Evolutionary conservation across 306 rosid genomes (phyloP).

Genomic region (Nissolia schottii): DNA sequence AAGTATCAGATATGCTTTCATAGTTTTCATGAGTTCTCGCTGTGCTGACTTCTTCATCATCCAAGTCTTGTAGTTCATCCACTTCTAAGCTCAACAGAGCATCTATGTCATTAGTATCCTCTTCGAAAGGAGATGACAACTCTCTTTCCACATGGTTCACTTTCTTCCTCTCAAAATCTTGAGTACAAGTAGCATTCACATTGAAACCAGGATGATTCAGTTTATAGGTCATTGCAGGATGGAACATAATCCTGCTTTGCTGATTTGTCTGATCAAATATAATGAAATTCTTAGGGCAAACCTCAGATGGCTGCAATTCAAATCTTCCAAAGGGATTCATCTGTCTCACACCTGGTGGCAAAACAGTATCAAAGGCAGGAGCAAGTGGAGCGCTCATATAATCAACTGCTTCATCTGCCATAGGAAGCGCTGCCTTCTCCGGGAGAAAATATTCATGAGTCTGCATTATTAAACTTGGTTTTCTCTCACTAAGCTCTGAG

Average conservation of each 20-base stretch:
- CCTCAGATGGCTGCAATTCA: conserved; percentile 75
- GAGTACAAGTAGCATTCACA: conserved; percentile 42
- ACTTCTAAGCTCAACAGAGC: conserved; percentile 87
- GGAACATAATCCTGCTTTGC: conserved; percentile 72
- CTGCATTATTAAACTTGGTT: conserved; percentile 53
- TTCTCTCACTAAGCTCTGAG: conserved; percentile 24
- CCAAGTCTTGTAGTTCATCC: conserved; percentile 60
- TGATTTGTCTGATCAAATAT: conserved; percentile 84
- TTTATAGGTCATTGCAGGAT: conserved; percentile 74
- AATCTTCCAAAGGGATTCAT: conserved; percentile 58
- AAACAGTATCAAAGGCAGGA: conserved; percentile 44
- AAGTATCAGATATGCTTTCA: conserved; percentile 56
- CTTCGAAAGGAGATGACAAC: conserved; percentile 54
- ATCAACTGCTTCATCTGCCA: conserved; percentile 48
- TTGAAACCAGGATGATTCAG: conserved; percentile 49
- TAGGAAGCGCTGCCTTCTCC: conserved; percentile 43
- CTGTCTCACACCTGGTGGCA: conserved; percentile 56
- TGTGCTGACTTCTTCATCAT: conserved; percentile 85
- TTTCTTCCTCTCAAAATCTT: conserved; percentile 38
- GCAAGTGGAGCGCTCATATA: conserved; percentile 57
- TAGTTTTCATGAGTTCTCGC: conserved; percentile 66
- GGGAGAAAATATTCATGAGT: conserved; percentile 56
- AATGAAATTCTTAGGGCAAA: conserved; percentile 82
- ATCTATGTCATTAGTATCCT: conserved; percentile 76
- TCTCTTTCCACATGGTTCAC: conserved; percentile 42